Conservation (phyloP, 75 land plant genomes). For the Adiantum capillusveneris region DNA sequence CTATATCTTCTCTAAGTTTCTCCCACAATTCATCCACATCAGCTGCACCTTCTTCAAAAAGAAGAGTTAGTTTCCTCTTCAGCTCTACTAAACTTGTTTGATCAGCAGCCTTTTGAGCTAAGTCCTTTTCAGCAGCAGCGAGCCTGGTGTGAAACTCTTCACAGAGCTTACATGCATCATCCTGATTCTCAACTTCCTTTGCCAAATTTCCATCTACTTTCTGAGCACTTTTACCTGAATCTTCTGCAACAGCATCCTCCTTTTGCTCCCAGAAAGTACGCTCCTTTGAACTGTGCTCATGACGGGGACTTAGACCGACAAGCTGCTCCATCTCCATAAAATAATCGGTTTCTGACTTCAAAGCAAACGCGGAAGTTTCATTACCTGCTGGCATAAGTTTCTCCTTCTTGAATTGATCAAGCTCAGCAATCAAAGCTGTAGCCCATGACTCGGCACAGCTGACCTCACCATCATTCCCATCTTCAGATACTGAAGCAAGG, state of each 20-base stretch:
- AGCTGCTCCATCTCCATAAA: not conserved
- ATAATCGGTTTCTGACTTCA: too few relatives aligned
- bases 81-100: not conserved
- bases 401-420: not conserved
- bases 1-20: too few relatives aligned
- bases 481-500: too few relatives aligned
- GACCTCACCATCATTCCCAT: conserved; percentile 3
- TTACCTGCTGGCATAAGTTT: not conserved
- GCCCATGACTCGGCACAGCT: conserved; percentile 20
- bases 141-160: conserved; percentile 6
- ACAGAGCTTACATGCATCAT: conserved; percentile 19
- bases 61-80: conserved; percentile 6
- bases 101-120: not conserved
- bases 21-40: too few relatives aligned
- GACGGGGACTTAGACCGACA: not conserved
- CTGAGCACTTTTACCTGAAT: too few relatives aligned
- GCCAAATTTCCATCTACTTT: too few relatives aligned
- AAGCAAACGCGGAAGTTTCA: not conserved
- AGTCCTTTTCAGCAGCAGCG: not conserved
- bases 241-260: too few relatives aligned
- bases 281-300: too few relatives aligned
- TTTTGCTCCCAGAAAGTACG: too few relatives aligned
- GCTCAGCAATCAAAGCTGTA: conserved; percentile 19
- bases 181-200: conserved; percentile 10
- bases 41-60: not conserved